Percentiles rank a stretch among this genome's conserved stretches.
Evolutionary conservation across 1,284 basidiomycete genomes (phyloP).

Genomic region (Cutaneotrichosporon sp.): DNA sequence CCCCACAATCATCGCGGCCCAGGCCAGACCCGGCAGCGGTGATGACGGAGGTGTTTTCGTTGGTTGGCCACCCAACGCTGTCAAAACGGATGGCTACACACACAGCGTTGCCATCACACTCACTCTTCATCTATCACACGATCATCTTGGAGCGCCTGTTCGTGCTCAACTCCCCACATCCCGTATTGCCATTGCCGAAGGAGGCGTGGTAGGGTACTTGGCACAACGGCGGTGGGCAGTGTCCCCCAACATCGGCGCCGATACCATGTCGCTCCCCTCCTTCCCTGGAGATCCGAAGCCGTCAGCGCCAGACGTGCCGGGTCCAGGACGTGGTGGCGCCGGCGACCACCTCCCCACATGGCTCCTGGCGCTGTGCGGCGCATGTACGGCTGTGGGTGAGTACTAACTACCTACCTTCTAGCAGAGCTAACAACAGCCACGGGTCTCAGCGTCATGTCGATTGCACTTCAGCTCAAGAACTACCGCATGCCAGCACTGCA

Average conservation of each 20-base stretch:
- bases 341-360: conserved; percentile 42
- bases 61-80: background rate
- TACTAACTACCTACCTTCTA: too few species aligned
- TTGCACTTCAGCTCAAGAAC: conserved; percentile 83
- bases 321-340: conserved; percentile 24
- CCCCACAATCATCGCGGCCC: too few species aligned
- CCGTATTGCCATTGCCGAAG: background rate
- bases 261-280: conserved; percentile 11
- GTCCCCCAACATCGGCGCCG: too few species aligned
- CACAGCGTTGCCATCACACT: background rate
- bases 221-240: background rate
- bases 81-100: background rate
- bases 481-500: conserved; percentile 78
- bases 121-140: background rate
- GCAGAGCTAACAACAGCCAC: conserved; percentile 58
- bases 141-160: background rate
- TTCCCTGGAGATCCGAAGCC: conserved; percentile 3
- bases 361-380: conserved; percentile 42
- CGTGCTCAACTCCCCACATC: background rate
- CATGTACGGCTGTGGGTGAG: conserved; percentile 43
- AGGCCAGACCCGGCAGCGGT: background rate
- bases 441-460: conserved; percentile 70
- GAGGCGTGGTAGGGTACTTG: background rate
- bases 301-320: background rate
- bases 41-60: background rate